These are phyloP conservation scores for Acanthamoeba castellanii DNA, from an alignment of 208 protist genomes.

Conservation along the genomic window DNA sequence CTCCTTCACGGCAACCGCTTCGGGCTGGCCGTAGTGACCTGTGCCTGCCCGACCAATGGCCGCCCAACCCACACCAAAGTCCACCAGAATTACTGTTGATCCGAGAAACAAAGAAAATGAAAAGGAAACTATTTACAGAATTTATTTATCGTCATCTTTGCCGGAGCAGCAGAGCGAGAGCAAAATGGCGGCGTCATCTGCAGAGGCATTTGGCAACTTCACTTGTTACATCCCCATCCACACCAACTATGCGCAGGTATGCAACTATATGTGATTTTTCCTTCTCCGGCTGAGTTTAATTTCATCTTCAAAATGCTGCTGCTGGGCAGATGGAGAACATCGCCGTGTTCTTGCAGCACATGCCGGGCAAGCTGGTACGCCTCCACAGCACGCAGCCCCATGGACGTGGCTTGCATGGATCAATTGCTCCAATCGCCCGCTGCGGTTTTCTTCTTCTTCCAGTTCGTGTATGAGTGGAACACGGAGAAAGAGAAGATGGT, in stretches of 20 bases:
- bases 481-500: constrained; percentile 66
- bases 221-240: constrained; percentile 74
- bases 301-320: not conserved
- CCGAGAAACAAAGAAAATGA: too few relatives aligned
- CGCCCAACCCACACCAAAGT: not conserved
- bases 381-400: not conserved
- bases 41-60: not conserved
- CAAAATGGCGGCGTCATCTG: not conserved
- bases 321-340: constrained; percentile 65
- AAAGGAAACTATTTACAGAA: too few relatives aligned
- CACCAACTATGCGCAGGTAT: constrained; percentile 71
- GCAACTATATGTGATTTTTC: not conserved
- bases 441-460: not conserved
- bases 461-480: constrained; percentile 75
- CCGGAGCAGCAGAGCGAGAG: not conserved
- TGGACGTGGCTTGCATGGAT: not conserved
- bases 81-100: not conserved
- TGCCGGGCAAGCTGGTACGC: constrained; percentile 60
- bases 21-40: not conserved
- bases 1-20: not conserved
- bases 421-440: not conserved
- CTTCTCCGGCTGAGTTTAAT: not conserved
- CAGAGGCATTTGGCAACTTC: constrained; percentile 34
- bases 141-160: too few relatives aligned
- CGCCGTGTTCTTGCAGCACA: constrained; percentile 67